These are phyloP conservation scores for Mycosphaerelloides madeirae DNA, from an alignment of 2,329 filamentous ascomycete species.

Conservation along the genomic window DNA sequence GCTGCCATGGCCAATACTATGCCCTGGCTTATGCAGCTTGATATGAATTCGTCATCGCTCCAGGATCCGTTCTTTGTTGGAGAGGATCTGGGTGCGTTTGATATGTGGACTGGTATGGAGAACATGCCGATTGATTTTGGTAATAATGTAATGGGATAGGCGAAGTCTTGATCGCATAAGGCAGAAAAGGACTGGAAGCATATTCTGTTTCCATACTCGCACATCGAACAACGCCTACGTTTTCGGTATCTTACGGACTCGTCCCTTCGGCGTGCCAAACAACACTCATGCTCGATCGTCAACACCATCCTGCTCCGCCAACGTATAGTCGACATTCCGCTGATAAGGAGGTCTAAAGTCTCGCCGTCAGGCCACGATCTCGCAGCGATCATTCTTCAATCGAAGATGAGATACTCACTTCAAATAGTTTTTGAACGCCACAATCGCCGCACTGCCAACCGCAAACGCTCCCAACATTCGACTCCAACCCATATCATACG, in stretches of 20 bases:
- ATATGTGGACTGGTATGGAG: too few relatives aligned
- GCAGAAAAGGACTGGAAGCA: too few relatives aligned
- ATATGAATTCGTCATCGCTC: conserved; percentile 16
- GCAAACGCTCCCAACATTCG: conserved; percentile 50
- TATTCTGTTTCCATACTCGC: too few relatives aligned
- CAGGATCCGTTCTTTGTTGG: conserved; percentile 15
- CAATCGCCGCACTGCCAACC: conserved; percentile 49
- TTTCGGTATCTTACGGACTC: too few relatives aligned
- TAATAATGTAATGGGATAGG: too few relatives aligned
- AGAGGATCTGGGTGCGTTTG: too few relatives aligned
- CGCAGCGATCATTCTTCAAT: neutral
- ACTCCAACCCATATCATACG: conserved; percentile 47
- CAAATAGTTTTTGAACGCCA: conserved; percentile 48
- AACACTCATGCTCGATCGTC: conserved; percentile 20
- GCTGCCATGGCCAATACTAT: conserved; percentile 2
- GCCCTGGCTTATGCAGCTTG: conserved; percentile 19
- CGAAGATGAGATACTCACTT: conserved; percentile 41
- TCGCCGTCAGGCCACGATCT: conserved; percentile 5
- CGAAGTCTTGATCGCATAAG: too few relatives aligned
- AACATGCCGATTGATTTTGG: too few relatives aligned
- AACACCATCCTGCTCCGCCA: conserved; percentile 25
- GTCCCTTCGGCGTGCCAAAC: too few relatives aligned
- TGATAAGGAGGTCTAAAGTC: conserved; percentile 29
- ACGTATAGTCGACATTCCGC: conserved; percentile 22
- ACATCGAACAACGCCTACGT: too few relatives aligned